phyloP scores from a whole-genome alignment of 257 asterid species.

The Solanum verrucosum region DNA sequence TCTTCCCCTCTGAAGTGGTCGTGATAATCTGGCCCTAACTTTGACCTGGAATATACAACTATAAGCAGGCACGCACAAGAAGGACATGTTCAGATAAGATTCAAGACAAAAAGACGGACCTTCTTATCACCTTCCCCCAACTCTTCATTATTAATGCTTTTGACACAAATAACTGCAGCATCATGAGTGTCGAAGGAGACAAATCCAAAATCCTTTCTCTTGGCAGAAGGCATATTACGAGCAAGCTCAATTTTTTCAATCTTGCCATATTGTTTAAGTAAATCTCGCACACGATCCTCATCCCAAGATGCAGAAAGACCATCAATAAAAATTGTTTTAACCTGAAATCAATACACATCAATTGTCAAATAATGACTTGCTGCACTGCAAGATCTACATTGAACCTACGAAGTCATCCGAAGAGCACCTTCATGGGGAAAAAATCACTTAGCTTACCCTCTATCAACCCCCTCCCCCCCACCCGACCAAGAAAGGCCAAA shows the following conservation, averaged over 20 bases:
- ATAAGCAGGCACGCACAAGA: neutral
- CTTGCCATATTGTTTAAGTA: conserved; percentile 59
- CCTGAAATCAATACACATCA: conserved; percentile 35
- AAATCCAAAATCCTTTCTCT: conserved; percentile 96
- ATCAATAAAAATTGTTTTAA: conserved; percentile 92
- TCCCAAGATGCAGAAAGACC: conserved; percentile 91
- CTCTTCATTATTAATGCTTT: conserved; percentile 80
- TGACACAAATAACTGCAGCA: conserved; percentile 85
- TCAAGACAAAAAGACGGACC: conserved; percentile 31
- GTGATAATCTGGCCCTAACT: conserved; percentile 93
- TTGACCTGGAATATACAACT: conserved; percentile 53
- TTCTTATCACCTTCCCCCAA: conserved; percentile 84
- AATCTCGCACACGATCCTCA: conserved; percentile 62
- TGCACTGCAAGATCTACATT: neutral
- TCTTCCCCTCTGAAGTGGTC: conserved; percentile 96
- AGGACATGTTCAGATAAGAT: neutral
- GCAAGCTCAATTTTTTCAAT: conserved; percentile 92
- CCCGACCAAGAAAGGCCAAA: neutral
- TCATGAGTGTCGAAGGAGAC: conserved; percentile 85
- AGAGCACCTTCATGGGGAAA: neutral
- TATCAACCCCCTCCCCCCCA: neutral
- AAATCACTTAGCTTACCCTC: neutral
- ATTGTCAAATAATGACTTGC: neutral
- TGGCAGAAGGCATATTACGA: conserved; percentile 96
- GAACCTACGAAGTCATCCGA: neutral